A percentile compares a stretch with the other conserved stretches of the same genome.
These are phyloP conservation scores for Termitomyces sp. DNA, from an alignment of 768 basidiomycete genomes.

Conservation along the genomic window DNA sequence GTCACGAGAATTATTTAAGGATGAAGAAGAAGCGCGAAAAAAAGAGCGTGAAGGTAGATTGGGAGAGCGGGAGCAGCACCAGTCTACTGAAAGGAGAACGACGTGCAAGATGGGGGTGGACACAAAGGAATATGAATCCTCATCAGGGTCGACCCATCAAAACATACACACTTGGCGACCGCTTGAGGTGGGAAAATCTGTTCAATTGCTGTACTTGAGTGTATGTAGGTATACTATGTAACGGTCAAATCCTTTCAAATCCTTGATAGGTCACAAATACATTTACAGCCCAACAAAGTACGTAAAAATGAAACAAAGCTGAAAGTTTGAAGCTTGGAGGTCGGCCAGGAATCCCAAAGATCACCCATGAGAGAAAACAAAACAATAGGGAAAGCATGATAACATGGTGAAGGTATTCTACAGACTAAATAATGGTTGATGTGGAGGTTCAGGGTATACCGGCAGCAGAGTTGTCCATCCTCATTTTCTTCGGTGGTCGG, in stretches of 20 bases:
- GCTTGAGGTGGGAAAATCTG: slow-evolving; percentile 17
- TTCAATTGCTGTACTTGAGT: not conserved
- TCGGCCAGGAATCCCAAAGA: slow-evolving; percentile 17
- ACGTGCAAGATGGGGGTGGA: slow-evolving; percentile 1
- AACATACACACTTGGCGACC: slow-evolving; percentile 3
- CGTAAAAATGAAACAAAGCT: slow-evolving; percentile 13
- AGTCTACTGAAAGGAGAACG: not conserved
- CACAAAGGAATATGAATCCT: slow-evolving; percentile 8
- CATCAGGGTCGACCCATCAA: slow-evolving; percentile 13
- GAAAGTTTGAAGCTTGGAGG: no score
- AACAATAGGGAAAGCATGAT: slow-evolving; percentile 28
- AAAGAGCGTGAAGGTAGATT: slow-evolving; percentile 15
- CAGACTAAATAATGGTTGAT: slow-evolving; percentile 20
- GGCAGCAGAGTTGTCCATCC: slow-evolving; percentile 51
- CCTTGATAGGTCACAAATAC: slow-evolving; percentile 22
- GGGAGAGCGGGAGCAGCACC: slow-evolving; percentile 1
- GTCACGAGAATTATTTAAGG: slow-evolving; percentile 14
- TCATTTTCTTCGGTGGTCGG: slow-evolving; percentile 69
- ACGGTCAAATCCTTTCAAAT: slow-evolving; percentile 10
- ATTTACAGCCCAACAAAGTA: slow-evolving; percentile 23
- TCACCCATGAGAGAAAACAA: slow-evolving; percentile 17
- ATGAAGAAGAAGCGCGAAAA: slow-evolving; percentile 13
- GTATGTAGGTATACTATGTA: slow-evolving; percentile 1
- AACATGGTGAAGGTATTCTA: slow-evolving; percentile 34
- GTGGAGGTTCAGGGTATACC: slow-evolving; percentile 49